phyloP scores from a whole-genome alignment of 352 stramenopile species.

The Globisporangium paddicum region DNA sequence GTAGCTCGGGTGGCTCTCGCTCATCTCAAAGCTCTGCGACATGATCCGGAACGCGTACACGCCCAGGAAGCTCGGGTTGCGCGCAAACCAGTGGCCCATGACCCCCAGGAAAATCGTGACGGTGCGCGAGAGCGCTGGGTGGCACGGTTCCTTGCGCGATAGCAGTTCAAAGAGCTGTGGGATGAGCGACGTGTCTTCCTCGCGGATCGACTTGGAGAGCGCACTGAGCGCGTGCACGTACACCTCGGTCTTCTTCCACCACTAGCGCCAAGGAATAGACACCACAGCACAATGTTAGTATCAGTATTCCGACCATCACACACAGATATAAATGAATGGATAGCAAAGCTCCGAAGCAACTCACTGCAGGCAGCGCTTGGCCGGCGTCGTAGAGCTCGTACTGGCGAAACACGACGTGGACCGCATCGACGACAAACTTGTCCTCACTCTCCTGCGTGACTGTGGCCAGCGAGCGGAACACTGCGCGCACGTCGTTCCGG shows the following conservation, averaged over 20 bases:
- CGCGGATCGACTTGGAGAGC: conserved; percentile 73
- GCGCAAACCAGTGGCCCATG: conserved; percentile 67
- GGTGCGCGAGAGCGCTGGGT: conserved; percentile 55
- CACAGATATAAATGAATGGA: neutral
- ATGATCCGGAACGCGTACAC: conserved; percentile 65
- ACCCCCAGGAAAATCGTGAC: conserved; percentile 70
- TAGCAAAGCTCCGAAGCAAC: conserved; percentile 1
- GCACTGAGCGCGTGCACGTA: conserved; percentile 80
- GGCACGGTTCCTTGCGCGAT: conserved; percentile 55
- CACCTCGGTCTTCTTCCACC: conserved; percentile 76
- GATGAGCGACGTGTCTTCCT: conserved; percentile 72
- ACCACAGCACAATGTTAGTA: no score
- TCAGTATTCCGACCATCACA: neutral
- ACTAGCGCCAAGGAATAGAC: conserved; percentile 21
- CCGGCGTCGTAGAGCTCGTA: conserved; percentile 54
- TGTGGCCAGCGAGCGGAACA: conserved; percentile 75
- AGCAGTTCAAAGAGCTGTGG: conserved; percentile 71
- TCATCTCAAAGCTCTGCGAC: conserved; percentile 58
- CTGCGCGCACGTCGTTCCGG: conserved; percentile 64
- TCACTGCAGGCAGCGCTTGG: conserved; percentile 19
- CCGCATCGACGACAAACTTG: conserved; percentile 71
- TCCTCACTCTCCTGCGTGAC: conserved; percentile 66
- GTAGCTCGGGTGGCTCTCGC: conserved; percentile 28
- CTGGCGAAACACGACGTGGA: conserved; percentile 67
- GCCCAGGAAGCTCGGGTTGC: conserved; percentile 48